A percentile compares a stretch with the other conserved stretches of the same genome.
Conservation (phyloP, 192 early-diverging fungal species). For the Podila verticillata region DNA sequence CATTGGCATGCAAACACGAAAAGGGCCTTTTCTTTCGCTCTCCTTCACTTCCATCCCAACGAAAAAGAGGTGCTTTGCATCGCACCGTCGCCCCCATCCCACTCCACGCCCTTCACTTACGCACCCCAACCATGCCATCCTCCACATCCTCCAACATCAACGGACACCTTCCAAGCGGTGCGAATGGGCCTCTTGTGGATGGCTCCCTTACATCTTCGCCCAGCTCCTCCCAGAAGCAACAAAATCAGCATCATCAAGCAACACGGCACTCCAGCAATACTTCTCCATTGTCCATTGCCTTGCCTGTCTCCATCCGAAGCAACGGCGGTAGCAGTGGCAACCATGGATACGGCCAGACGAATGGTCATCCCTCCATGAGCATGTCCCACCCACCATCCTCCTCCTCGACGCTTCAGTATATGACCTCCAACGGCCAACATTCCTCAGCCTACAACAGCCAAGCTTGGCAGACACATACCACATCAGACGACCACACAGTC, state of each 20-base stretch:
- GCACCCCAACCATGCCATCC: not conserved
- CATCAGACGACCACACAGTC: not conserved
- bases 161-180: not conserved
- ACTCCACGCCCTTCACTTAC: too few relatives aligned
- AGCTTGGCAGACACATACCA: not conserved
- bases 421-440: not conserved
- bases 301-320: constrained; percentile 13
- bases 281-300: constrained; percentile 24
- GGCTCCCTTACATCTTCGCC: not conserved
- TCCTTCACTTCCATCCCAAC: too few relatives aligned
- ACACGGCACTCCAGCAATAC: not conserved
- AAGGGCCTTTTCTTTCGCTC: too few relatives aligned
- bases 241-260: constrained; percentile 1
- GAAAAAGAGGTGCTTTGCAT: too few relatives aligned
- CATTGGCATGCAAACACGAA: too few relatives aligned
- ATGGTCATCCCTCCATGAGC: not conserved
- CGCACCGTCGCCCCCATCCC: too few relatives aligned
- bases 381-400: not conserved
- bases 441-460: not conserved
- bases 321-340: not conserved
- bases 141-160: not conserved
- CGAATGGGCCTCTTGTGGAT: constrained; percentile 1
- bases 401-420: not conserved
- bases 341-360: not conserved
- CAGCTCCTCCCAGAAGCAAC: not conserved